A percentile compares a stretch with the other conserved stretches of the same genome.
Evolutionary conservation across 2,329 filamentous ascomycete genomes (phyloP).

Genomic region (Gnomoniopsis smithogilvyi): DNA sequence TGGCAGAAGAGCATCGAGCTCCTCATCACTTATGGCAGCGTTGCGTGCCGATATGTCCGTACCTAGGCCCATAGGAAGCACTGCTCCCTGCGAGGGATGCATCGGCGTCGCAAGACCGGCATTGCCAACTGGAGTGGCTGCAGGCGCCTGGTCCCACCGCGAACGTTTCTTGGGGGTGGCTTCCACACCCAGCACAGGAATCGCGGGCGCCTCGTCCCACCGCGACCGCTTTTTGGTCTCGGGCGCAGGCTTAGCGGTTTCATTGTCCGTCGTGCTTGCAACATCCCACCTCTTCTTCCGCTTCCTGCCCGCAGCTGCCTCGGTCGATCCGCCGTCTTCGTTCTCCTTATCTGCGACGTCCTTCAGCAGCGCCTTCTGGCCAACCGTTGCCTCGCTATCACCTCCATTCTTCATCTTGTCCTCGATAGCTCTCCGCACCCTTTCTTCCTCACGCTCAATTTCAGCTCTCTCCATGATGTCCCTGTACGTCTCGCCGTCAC

Average conservation of each 20-base stretch:
- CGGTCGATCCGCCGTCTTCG: conserved; percentile 64
- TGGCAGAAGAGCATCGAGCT: conserved; percentile 87
- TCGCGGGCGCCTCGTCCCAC: conserved; percentile 79
- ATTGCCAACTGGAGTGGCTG: conserved; percentile 71
- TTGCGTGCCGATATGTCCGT: conserved; percentile 79
- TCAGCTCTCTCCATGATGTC: conserved; percentile 90
- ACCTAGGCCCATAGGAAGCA: conserved; percentile 63
- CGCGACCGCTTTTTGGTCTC: conserved; percentile 72
- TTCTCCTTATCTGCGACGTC: conserved; percentile 70
- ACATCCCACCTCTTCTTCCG: conserved; percentile 97
- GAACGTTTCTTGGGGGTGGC: conserved; percentile 67
- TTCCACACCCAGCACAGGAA: conserved; percentile 51
- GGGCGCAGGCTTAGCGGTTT: conserved; percentile 46
- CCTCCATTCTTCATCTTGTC: conserved; percentile 61
- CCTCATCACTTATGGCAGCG: conserved; percentile 83
- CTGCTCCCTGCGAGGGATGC: conserved; percentile 62
- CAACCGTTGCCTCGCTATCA: conserved; percentile 53
- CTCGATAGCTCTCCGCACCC: conserved; percentile 75
- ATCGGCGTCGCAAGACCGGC: conserved; percentile 75
- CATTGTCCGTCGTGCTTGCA: conserved; percentile 41
- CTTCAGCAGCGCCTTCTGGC: conserved; percentile 74
- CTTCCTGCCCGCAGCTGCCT: conserved; percentile 65
- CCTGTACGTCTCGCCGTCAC: conserved; percentile 76
- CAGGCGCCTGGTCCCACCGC: conserved; percentile 88
- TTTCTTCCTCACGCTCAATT: conserved; percentile 88